Conservation (phyloP, 805 yeast species). For the Ogataea salicorniae region DNA sequence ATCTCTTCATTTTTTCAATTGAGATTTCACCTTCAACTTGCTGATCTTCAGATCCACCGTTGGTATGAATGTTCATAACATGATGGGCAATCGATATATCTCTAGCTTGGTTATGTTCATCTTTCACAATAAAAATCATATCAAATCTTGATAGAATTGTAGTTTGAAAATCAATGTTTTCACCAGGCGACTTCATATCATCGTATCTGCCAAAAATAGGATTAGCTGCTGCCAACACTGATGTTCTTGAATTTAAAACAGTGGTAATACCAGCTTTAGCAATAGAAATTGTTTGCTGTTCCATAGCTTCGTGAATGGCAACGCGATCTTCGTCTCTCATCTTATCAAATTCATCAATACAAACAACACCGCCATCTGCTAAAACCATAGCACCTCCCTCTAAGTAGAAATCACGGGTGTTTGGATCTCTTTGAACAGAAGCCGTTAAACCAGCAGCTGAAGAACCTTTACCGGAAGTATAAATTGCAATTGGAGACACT, state of each 20-base stretch:
- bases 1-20: constrained; percentile 84
- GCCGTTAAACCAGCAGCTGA: constrained; percentile 99
- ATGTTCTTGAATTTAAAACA: constrained; percentile 89
- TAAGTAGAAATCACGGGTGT: constrained; percentile 83
- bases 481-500: constrained; percentile 88
- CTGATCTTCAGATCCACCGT: constrained; percentile 45
- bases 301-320: constrained; percentile 99
- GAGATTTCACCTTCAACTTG: constrained; percentile 79
- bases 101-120: constrained; percentile 81
- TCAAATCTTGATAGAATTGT: constrained; percentile 96
- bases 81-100: constrained; percentile 91
- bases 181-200: constrained; percentile 94
- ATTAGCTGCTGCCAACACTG: constrained; percentile 96
- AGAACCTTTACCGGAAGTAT: constrained; percentile 98
- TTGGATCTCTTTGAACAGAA: constrained; percentile 87
- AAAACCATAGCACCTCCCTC: constrained; percentile 99
- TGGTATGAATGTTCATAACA: constrained; percentile 92
- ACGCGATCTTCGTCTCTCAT: constrained; percentile 99
- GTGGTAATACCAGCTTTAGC: constrained; percentile 99
- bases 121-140: constrained; percentile 96
- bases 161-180: constrained; percentile 95
- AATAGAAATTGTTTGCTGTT: constrained; percentile 96
- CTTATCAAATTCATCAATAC: constrained; percentile 98
- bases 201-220: constrained; percentile 97
- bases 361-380: constrained; percentile 98